A percentile compares a stretch with the other conserved stretches of the same genome.
phyloP scores from a whole-genome alignment of 257 asterid species.

The Knoxia roxburghii region DNA sequence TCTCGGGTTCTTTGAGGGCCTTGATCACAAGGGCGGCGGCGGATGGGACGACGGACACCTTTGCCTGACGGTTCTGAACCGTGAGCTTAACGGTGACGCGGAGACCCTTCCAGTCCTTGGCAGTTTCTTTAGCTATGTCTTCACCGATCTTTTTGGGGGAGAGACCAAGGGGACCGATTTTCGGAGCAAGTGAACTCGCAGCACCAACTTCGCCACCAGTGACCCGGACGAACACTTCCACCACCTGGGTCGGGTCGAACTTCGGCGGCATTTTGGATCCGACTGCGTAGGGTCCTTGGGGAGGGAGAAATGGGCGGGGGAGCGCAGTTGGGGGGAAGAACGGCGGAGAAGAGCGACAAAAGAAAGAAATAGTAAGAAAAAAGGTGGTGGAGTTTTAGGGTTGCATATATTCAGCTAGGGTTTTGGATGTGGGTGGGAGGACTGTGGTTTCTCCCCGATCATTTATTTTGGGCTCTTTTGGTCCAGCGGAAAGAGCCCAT shows the following conservation, averaged over 20 bases:
- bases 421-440: constrained; percentile 21
- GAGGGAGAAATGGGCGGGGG: background rate
- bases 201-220: constrained; percentile 79
- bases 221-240: constrained; percentile 62
- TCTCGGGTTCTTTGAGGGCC: constrained; percentile 69
- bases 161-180: constrained; percentile 65
- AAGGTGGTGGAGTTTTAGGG: background rate
- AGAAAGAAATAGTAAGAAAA: background rate
- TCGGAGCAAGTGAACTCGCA: constrained; percentile 67
- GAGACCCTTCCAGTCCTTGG: constrained; percentile 85
- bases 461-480: background rate
- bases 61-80: constrained; percentile 69
- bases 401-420: constrained; percentile 32
- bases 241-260: constrained; percentile 60
- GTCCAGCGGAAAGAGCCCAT: background rate
- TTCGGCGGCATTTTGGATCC: constrained; percentile 61
- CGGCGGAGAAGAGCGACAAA: background rate
- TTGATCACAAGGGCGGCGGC: constrained; percentile 70
- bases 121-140: constrained; percentile 67
- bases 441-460: constrained; percentile 10
- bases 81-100: constrained; percentile 66
- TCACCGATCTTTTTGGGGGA: constrained; percentile 69
- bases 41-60: constrained; percentile 62
- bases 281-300: constrained; percentile 6
- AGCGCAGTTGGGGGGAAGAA: constrained; percentile 1